These are phyloP conservation scores for Cardamine resedifolia DNA, from an alignment of 345 rosid species.

Conservation along the genomic window DNA sequence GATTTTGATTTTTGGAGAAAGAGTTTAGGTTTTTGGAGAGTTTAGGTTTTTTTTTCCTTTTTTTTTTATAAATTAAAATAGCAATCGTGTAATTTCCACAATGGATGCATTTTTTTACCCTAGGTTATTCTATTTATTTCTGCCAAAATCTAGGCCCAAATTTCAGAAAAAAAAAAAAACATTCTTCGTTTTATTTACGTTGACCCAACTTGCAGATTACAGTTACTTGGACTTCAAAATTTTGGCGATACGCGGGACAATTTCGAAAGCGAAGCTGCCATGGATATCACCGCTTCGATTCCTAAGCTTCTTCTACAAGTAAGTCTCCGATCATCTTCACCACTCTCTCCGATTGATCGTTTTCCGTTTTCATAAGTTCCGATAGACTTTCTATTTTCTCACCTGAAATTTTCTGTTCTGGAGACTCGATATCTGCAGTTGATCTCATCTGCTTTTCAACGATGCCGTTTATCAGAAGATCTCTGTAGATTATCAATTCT, in stretches of 20 bases:
- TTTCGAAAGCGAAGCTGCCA: background rate
- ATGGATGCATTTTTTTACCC: no score
- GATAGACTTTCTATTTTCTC: background rate
- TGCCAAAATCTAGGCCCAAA: no score
- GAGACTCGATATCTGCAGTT: conserved; percentile 46
- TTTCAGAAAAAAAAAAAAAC: no score
- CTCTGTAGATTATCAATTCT: conserved; percentile 66
- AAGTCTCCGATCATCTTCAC: conserved; percentile 12
- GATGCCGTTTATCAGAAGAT: conserved; percentile 72
- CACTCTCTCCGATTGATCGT: background rate
- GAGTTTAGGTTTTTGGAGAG: no score
- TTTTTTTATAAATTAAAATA: no score
- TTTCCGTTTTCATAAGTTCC: background rate
- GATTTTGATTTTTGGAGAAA: no score
- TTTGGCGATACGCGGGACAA: conserved; percentile 3
- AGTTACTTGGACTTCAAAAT: conserved; percentile 2
- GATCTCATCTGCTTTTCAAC: conserved; percentile 63
- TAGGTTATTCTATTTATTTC: no score
- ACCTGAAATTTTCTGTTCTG: background rate
- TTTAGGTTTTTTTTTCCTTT: no score
- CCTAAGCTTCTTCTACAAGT: conserved; percentile 31
- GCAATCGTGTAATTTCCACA: no score
- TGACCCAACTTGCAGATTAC: no score
- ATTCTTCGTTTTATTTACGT: no score
- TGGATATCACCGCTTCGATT: conserved; percentile 1